Evolutionary conservation across 2,329 filamentous ascomycete genomes (phyloP).

Genomic region (Colletotrichum abscissum): DNA sequence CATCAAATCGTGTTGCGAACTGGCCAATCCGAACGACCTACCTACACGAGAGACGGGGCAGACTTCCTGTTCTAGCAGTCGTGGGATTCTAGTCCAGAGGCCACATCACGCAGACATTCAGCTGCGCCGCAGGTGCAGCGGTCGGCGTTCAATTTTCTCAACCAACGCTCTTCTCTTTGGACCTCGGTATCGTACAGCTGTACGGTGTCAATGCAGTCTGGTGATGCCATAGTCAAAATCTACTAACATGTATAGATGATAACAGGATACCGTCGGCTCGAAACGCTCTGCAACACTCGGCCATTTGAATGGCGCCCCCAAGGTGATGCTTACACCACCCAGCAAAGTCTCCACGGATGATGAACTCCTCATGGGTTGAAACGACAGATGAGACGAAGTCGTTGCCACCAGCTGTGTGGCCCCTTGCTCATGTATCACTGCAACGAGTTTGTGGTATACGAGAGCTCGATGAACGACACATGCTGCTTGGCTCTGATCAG

Average conservation of each 20-base stretch:
- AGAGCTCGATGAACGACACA: neutral
- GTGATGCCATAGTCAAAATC: neutral
- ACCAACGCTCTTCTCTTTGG: neutral
- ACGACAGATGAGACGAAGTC: neutral
- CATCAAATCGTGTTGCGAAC: neutral
- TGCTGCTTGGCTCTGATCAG: neutral
- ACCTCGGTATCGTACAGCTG: neutral
- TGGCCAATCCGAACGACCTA: neutral
- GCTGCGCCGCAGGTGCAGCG: neutral
- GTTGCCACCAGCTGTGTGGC: neutral
- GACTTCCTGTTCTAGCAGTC: conserved; percentile 11
- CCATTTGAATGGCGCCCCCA: neutral
- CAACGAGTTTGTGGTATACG: conserved; percentile 11
- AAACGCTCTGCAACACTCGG: neutral
- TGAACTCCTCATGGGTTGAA: neutral
- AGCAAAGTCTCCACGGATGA: neutral
- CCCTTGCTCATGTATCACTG: conserved; percentile 3
- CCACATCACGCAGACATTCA: neutral
- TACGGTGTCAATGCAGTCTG: neutral
- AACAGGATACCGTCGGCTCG: neutral
- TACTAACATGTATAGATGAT: neutral
- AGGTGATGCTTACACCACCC: neutral
- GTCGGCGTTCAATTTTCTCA: neutral
- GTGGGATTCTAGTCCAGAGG: neutral
- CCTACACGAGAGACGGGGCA: conserved; percentile 2